Conservation (phyloP, 2,329 filamentous ascomycete genomes). For the Pseudogymnoascus sp. region DNA sequence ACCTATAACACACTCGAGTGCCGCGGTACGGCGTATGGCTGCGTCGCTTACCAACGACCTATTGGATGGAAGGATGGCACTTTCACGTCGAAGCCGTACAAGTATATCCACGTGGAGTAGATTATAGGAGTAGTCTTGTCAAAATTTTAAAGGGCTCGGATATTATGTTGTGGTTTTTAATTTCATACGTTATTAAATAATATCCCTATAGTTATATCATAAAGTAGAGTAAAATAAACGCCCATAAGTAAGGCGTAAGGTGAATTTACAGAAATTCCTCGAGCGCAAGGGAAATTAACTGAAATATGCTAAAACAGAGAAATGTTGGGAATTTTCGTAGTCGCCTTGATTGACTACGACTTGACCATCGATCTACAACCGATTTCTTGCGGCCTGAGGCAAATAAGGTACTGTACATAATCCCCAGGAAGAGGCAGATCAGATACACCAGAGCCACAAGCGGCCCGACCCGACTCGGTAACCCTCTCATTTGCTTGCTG, state of each 20-base stretch:
- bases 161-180: not conserved
- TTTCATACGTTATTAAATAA: not conserved
- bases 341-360: too few relatives aligned
- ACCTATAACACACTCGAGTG: slow-evolving; percentile 7
- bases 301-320: not conserved
- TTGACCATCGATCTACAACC: too few relatives aligned
- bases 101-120: not conserved
- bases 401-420: too few relatives aligned
- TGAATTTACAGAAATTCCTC: not conserved
- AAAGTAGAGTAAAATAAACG: too few relatives aligned
- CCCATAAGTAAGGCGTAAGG: too few relatives aligned
- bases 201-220: not conserved
- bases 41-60: not conserved
- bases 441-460: too few relatives aligned
- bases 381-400: too few relatives aligned
- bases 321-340: too few relatives aligned
- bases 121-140: not conserved
- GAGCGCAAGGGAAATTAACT: not conserved
- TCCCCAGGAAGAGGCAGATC: too few relatives aligned
- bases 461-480: too few relatives aligned
- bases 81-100: slow-evolving; percentile 6
- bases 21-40: not conserved
- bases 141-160: not conserved
- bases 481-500: too few relatives aligned
- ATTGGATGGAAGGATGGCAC: not conserved